phyloP scores from a whole-genome alignment of 1,284 basidiomycete species.

The Pseudozyma thailandica region DNA sequence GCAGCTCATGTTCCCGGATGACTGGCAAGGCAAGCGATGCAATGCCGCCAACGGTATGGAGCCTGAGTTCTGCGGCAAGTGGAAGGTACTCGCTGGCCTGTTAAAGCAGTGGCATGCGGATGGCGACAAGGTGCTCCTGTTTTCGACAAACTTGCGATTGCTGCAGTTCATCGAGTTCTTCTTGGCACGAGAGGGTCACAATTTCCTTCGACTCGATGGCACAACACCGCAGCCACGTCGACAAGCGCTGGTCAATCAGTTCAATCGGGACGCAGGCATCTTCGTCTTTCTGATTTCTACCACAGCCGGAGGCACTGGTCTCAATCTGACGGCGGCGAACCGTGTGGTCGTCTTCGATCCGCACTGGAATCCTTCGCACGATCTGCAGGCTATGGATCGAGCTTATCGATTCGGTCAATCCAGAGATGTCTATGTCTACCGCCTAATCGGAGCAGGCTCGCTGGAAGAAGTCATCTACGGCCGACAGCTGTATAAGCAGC shows the following conservation, averaged over 20 bases:
- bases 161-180: conserved; percentile 81
- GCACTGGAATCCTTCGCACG: conserved; percentile 81
- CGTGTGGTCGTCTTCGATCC: conserved; percentile 91
- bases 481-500: conserved; percentile 87
- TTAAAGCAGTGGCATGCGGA: conserved; percentile 71
- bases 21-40: conserved; percentile 47
- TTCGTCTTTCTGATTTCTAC: conserved; percentile 86
- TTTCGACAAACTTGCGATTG: conserved; percentile 85
- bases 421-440: conserved; percentile 53
- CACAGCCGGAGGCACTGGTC: conserved; percentile 79
- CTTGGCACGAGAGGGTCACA: conserved; percentile 75
- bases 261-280: conserved; percentile 78
- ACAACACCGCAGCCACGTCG: conserved; percentile 69
- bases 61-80: conserved; percentile 80
- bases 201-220: conserved; percentile 80
- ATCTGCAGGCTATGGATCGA: conserved; percentile 87
- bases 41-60: conserved; percentile 61
- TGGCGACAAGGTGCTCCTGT: conserved; percentile 72
- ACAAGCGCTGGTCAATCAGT: conserved; percentile 77
- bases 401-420: conserved; percentile 72
- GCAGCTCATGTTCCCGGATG: conserved; percentile 63
- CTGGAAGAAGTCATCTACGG: conserved; percentile 74
- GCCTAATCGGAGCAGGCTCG: conserved; percentile 54
- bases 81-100: conserved; percentile 79
- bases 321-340: conserved; percentile 88